Base-by-base conservation (phyloP, 1,284 basidiomycete species). In the Sanghuangporus sanghuang region DNA sequence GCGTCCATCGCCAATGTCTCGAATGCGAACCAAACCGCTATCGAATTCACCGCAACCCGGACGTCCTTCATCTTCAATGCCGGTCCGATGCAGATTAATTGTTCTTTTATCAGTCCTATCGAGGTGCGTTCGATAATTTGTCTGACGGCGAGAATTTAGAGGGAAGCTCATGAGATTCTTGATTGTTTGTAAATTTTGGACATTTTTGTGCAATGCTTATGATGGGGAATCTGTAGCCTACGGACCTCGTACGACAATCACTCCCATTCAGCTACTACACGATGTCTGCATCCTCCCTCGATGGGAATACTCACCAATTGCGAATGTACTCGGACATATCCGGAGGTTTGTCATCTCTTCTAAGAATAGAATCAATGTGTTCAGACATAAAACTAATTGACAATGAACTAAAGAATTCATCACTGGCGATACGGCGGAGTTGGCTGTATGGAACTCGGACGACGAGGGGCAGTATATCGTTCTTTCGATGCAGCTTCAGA, bases 101-200 rank as follows among this genome's bases (percentile, higher is more conserved):
- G 73, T 16, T 78, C 76, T 1, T 78, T 74, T 62, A 64, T 77
- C 4, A 77, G 72, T 66, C 79, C 78, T 14, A 74, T 79, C 16
- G 78, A 79, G 71, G 77, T 78, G 52, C 14, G 59, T 21, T 4
- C 42, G 4, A 27, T 11, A 9, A 18, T 14, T 59, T 44, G 18
- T 32, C 38, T 53, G 36, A 27, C 32, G n/a, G 12, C 16, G 27
- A 32, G 27, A 32, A 3, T 32, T 32, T 32, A 32, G 27, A 32
- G 3, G 27, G 27, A 3, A 5, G 5, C 27, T 32, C 27, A 32
- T 5, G 27, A 32, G 27, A 32, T 32, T 2, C 0, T 32, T 32
- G 2, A 32, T 32, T 5, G 0, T 32, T 3, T 32, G 27, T 32
- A 32, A 32, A 4, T 32, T 32, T 32, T 9, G 44, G 11, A 2